Evolutionary conservation across 1,139 yeast genomes (phyloP), one percentile per base, ranked within the genome.

Genomic region (Sugiyamaella sp.): DNA sequence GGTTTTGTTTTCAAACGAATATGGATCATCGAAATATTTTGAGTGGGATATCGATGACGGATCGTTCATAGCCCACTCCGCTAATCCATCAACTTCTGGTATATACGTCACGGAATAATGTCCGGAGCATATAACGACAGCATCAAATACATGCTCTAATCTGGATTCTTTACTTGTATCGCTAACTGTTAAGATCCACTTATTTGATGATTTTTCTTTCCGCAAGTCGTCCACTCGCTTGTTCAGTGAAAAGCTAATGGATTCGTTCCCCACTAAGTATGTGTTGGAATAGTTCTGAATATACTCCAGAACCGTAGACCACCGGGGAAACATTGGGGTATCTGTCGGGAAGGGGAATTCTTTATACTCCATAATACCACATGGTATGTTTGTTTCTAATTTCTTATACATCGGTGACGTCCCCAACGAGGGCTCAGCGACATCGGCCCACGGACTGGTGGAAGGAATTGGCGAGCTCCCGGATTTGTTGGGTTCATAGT

Each of bases 341-440:
- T 71, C 61, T n/a, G 66, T 55, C 55, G 79, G 76, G 60, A 79
- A 83, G 16, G 80, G 80, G 25, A 64, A 66, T 44, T 74, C 76
- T 20, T 77, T 74, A 63, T 77, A 84, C 51, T 79, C 80, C 88
- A 84, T 84, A 46, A 82, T 65, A 39, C 71, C 73, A 51, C 74
- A 74, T 17, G 84, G 86, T 38, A 84, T 83, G 64, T 85, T 85
- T 8, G 89, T 81, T 62, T 82, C 87, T 52, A 85, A 70, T 45
- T 75, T 68, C 48, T 76, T 72, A 63, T 81, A 80, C 53, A 78
- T 74, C 1, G 84, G 78, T 24, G 75, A 65, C 21, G 75, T 72
- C 66, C 77, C 74, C 19, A 60, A 35, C 33, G 58, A 48, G 12
- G 52, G 51, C 9, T 57, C 59, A 12, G 24, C 32, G n/a, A 55